phyloP scores from a whole-genome alignment of 1,284 basidiomycete genomes.

The Sphaerobolus stellatus region DNA sequence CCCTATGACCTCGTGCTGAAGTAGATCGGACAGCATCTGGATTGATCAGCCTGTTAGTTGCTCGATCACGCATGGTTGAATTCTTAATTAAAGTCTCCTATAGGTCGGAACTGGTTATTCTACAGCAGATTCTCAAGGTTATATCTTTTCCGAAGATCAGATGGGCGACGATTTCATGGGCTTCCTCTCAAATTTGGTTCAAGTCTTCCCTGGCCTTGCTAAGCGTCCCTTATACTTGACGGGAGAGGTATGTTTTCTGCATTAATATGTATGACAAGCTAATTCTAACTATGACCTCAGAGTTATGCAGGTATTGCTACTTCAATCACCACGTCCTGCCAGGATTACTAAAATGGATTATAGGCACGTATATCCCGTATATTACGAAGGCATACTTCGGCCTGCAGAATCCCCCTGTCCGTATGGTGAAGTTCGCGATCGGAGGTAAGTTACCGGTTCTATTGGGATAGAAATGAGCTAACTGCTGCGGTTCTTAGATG shows the following conservation, averaged over 20 bases:
- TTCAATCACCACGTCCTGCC: too few species aligned
- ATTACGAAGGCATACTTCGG: slow-evolving; percentile 69
- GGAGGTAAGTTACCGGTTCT: too few species aligned
- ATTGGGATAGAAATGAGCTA: too few species aligned
- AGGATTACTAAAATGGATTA: not conserved
- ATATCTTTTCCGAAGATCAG: slow-evolving; percentile 36
- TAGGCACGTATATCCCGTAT: slow-evolving; percentile 43
- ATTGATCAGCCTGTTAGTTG: slow-evolving; percentile 69
- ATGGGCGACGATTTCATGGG: slow-evolving; percentile 20
- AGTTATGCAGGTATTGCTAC: too few species aligned
- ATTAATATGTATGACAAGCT: too few species aligned
- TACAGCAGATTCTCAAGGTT: slow-evolving; percentile 60
- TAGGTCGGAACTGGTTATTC: slow-evolving; percentile 55
- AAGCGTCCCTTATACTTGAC: slow-evolving; percentile 31
- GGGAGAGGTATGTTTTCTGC: slow-evolving; percentile 27
- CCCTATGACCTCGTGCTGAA: not conserved
- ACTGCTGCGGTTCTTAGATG: too few species aligned
- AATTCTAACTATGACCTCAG: too few species aligned
- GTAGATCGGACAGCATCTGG: slow-evolving; percentile 45
- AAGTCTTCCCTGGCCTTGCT: slow-evolving; percentile 32
- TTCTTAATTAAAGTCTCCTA: not conserved
- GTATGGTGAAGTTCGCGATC: slow-evolving; percentile 63
- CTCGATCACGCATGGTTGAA: not conserved
- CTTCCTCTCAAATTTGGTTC: slow-evolving; percentile 17
- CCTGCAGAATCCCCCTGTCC: slow-evolving; percentile 60